Percentiles rank a stretch among this genome's conserved stretches.
These are phyloP conservation scores for Talaromyces thailandensis DNA, from an alignment of 495 filamentous ascomycete species.

Conservation along the genomic window DNA sequence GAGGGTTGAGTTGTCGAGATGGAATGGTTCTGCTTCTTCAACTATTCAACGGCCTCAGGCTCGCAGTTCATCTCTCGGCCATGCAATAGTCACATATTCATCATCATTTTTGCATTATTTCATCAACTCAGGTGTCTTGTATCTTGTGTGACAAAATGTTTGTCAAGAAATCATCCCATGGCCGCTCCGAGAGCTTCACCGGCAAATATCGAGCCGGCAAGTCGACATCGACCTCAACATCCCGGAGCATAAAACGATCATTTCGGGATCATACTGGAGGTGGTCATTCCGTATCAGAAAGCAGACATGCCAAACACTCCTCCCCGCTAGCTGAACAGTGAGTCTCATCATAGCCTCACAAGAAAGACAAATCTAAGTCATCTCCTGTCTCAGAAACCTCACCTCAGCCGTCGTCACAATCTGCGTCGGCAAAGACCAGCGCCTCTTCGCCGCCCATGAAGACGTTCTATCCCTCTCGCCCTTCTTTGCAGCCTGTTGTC, in stretches of 20 bases:
- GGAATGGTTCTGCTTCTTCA: not conserved
- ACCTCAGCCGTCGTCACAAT: constrained; percentile 72
- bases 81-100: not conserved
- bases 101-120: not conserved
- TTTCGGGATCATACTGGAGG: constrained; percentile 20
- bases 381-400: constrained; percentile 10
- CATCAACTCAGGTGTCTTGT: not conserved
- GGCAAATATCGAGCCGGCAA: constrained; percentile 40
- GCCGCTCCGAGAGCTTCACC: constrained; percentile 31
- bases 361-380: constrained; percentile 1
- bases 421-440: constrained; percentile 63
- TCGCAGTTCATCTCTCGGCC: not conserved
- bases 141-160: constrained; percentile 16
- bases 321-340: constrained; percentile 33
- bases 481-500: constrained; percentile 55
- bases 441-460: constrained; percentile 87
- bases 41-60: not conserved
- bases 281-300: not conserved
- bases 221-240: constrained; percentile 11
- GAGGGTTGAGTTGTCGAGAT: not conserved
- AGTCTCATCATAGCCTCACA: constrained; percentile 9
- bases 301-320: constrained; percentile 18
- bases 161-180: constrained; percentile 18
- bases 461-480: constrained; percentile 69
- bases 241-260: constrained; percentile 20